A percentile compares a stretch with the other conserved stretches of the same genome.
These are phyloP conservation scores for Mortierella sp. DNA, from an alignment of 371 early-diverging fungal species.

Conservation along the genomic window DNA sequence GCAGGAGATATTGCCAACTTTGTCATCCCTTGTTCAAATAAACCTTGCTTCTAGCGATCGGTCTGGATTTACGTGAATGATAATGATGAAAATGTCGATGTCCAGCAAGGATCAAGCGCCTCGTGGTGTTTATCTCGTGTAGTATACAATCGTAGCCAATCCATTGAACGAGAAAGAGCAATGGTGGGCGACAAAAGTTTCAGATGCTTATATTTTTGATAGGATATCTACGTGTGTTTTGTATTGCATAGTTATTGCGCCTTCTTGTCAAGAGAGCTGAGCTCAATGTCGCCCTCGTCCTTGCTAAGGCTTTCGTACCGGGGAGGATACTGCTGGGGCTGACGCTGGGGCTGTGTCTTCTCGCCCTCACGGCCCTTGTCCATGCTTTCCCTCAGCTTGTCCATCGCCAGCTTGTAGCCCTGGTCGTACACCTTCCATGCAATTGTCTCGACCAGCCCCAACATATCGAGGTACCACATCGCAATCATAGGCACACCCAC, in stretches of 20 bases:
- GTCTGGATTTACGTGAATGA: too few relatives aligned
- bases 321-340: constrained; percentile 44
- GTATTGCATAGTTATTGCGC: constrained; percentile 13
- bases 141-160: too few relatives aligned
- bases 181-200: neutral
- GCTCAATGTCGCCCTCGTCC: constrained; percentile 37
- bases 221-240: neutral
- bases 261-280: constrained; percentile 50
- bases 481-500: constrained; percentile 67
- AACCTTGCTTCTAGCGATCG: too few relatives aligned
- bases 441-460: constrained; percentile 75
- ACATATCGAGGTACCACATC: constrained; percentile 74
- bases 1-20: too few relatives aligned
- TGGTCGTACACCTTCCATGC: constrained; percentile 55
- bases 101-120: too few relatives aligned
- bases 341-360: constrained; percentile 24
- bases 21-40: too few relatives aligned
- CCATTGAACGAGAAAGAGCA: too few relatives aligned
- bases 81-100: too few relatives aligned
- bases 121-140: too few relatives aligned
- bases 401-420: constrained; percentile 41
- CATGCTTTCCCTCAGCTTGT: constrained; percentile 40
- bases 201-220: neutral
- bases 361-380: constrained; percentile 37
- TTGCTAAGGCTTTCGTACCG: constrained; percentile 15